phyloP scores from a whole-genome alignment of 83 land plant species.

The Larix sibirica region DNA sequence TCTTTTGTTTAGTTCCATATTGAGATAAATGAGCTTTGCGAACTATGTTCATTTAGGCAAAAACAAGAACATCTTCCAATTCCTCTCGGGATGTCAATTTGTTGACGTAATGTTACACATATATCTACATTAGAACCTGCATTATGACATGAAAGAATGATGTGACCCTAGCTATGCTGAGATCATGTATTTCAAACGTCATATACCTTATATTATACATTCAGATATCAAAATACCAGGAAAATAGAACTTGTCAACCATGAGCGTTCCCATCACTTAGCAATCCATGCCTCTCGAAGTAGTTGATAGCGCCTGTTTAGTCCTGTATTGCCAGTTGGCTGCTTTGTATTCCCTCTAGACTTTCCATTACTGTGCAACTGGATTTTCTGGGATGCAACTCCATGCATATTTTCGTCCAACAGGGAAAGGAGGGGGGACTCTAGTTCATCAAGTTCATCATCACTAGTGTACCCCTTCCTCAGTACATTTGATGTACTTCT shows the following conservation, averaged over 20 bases:
- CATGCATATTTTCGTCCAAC: slow-evolving; percentile 48
- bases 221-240: neutral
- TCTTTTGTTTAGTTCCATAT: neutral
- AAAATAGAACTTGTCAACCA: neutral
- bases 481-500: slow-evolving; percentile 58
- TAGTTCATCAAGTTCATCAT: slow-evolving; percentile 88
- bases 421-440: slow-evolving; percentile 72
- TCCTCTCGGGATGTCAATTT: neutral
- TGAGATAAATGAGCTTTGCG: neutral
- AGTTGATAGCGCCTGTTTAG: slow-evolving; percentile 46
- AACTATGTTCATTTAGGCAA: neutral
- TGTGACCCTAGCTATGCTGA: neutral
- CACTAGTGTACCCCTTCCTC: slow-evolving; percentile 90
- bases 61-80: neutral
- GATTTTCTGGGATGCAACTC: neutral
- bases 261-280: neutral
- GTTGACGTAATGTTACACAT: neutral
- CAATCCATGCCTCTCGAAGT: slow-evolving; percentile 64
- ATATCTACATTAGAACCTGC: slow-evolving; percentile 14
- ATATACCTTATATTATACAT: slow-evolving; percentile 8
- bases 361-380: slow-evolving; percentile 31
- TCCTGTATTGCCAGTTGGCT: slow-evolving; percentile 3
- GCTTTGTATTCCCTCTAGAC: slow-evolving; percentile 2
- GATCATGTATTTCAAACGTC: neutral
- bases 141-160: slow-evolving; percentile 9